Evolutionary conservation across 805 yeast genomes (phyloP).

Genomic region (Ogataea angusta): DNA sequence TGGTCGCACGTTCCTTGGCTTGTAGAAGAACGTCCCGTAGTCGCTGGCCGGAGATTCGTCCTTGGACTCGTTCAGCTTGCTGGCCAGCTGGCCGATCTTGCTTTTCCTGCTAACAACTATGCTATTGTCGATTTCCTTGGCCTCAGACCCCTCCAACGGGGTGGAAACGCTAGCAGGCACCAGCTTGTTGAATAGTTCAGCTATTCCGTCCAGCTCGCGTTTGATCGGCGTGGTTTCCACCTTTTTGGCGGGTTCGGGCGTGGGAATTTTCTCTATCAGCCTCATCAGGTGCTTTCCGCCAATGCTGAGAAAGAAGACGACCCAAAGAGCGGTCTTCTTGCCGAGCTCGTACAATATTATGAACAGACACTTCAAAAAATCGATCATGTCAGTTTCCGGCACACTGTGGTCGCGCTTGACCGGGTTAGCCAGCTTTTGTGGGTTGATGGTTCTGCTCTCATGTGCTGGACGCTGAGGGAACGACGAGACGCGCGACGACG

Average conservation of each 20-base stretch:
- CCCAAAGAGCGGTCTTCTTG: constrained; percentile 26
- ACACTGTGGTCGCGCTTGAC: neutral
- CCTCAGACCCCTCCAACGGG: constrained; percentile 9
- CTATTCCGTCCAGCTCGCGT: constrained; percentile 11
- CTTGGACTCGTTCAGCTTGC: constrained; percentile 9
- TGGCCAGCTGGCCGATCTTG: constrained; percentile 18
- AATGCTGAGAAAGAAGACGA: constrained; percentile 19
- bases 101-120: constrained; percentile 11
- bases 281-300: constrained; percentile 14
- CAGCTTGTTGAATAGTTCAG: constrained; percentile 17
- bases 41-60: constrained; percentile 5
- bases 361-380: constrained; percentile 22
- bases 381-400: constrained; percentile 25
- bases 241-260: constrained; percentile 17
- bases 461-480: constrained; percentile 1
- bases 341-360: constrained; percentile 20
- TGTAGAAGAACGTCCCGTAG: constrained; percentile 31
- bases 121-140: constrained; percentile 14
- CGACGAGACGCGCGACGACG: constrained; percentile 15
- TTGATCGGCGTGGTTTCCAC: constrained; percentile 14
- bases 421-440: neutral
- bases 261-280: constrained; percentile 25
- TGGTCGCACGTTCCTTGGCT: constrained; percentile 7
- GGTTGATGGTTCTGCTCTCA: constrained; percentile 3
- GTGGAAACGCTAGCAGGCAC: constrained; percentile 25